A percentile compares a stretch with the other conserved stretches of the same genome.
Evolutionary conservation across 768 basidiomycete species (phyloP).

Genomic region (Leccinum boreale): DNA sequence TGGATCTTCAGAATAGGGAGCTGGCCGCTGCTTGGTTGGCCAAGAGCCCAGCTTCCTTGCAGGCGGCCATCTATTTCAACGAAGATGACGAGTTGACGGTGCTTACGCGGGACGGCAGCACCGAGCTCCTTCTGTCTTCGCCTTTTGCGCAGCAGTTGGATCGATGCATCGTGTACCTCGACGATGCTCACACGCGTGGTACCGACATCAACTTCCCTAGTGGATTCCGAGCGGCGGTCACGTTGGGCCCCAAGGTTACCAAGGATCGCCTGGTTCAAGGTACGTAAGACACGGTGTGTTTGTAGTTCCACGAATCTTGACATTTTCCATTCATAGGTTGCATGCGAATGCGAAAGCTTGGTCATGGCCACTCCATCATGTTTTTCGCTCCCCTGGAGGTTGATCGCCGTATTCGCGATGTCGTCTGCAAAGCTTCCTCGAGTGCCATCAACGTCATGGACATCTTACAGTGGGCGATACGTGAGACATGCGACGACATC

Average conservation of each 20-base stretch:
- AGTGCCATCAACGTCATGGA: constrained; percentile 22
- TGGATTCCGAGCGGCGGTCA: constrained; percentile 35
- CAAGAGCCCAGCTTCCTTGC: constrained; percentile 4
- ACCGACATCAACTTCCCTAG: constrained; percentile 38
- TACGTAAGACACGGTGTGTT: constrained; percentile 15
- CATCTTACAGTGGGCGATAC: constrained; percentile 44
- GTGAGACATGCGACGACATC: constrained; percentile 42
- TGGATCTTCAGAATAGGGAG: constrained; percentile 45
- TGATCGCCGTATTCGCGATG: constrained; percentile 33
- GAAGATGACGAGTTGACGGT: constrained; percentile 35
- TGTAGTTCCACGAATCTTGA: not conserved
- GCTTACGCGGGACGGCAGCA: constrained; percentile 26
- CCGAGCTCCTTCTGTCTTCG: constrained; percentile 30
- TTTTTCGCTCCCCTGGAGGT: constrained; percentile 46
- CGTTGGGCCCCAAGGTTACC: constrained; percentile 36
- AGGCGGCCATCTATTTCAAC: constrained; percentile 34
- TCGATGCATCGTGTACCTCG: constrained; percentile 36
- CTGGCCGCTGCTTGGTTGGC: constrained; percentile 42
- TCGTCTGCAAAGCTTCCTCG: constrained; percentile 8
- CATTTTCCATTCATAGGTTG: constrained; percentile 36
- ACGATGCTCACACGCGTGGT: constrained; percentile 39
- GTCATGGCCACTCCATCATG: constrained; percentile 44
- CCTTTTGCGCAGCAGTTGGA: constrained; percentile 34
- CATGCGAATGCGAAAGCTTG: constrained; percentile 52
- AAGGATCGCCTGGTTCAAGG: constrained; percentile 38